Percentiles rank a stretch among this genome's conserved stretches.
phyloP scores from a whole-genome alignment of 148 eudicot species.

The Diospyros lotus region DNA sequence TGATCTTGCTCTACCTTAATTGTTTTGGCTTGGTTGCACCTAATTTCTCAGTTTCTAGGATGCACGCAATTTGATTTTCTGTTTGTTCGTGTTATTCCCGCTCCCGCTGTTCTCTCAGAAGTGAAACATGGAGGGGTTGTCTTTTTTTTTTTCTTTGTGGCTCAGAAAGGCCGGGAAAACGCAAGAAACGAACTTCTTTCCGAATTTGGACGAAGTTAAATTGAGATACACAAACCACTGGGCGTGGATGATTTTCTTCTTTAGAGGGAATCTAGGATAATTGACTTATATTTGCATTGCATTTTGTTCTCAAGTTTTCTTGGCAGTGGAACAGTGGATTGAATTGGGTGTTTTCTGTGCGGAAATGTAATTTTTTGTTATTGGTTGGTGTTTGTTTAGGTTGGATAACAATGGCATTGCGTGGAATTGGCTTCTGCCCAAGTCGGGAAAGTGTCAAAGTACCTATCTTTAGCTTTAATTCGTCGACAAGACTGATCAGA shows the following conservation, averaged over 20 bases:
- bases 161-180: background rate
- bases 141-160: too few relatives aligned
- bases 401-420: slow-evolving; percentile 39
- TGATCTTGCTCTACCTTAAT: background rate
- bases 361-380: background rate
- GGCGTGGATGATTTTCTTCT: background rate
- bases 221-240: background rate
- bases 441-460: slow-evolving; percentile 42
- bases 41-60: background rate
- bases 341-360: slow-evolving; percentile 3
- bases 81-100: background rate
- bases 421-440: slow-evolving; percentile 42
- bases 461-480: slow-evolving; percentile 33
- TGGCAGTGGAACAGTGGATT: background rate
- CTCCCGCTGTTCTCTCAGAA: background rate
- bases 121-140: background rate
- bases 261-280: background rate
- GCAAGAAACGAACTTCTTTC: background rate
- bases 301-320: background rate
- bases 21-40: background rate
- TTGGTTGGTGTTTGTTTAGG: background rate
- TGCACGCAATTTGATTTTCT: background rate
- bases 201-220: background rate
- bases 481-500: slow-evolving; percentile 32
- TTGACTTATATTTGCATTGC: background rate